phyloP scores from a whole-genome alignment of 441 rosid species.

The Brassica hybrid region DNA sequence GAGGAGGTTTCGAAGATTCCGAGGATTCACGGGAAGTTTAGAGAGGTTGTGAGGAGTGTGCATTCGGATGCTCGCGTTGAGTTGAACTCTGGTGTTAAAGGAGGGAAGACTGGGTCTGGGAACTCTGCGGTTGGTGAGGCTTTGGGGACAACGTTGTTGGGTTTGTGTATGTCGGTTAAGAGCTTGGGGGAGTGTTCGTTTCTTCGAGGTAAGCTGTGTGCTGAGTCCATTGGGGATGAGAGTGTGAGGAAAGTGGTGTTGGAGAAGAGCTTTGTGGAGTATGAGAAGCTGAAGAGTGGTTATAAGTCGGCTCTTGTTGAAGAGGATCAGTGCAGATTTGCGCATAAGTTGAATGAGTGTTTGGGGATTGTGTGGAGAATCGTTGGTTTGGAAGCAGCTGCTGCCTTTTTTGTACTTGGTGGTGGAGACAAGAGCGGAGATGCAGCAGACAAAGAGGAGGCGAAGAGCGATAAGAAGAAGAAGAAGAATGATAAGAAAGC shows the following conservation, averaged over 20 bases:
- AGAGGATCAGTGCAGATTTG: slow-evolving; percentile 54
- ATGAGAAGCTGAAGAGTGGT: slow-evolving; percentile 45
- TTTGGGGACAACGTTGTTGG: slow-evolving; percentile 41
- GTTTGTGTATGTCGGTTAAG: slow-evolving; percentile 51
- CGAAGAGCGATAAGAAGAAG: slow-evolving; percentile 54
- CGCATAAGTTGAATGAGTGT: slow-evolving; percentile 53
- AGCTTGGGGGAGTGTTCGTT: slow-evolving; percentile 63
- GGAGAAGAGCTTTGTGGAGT: slow-evolving; percentile 37
- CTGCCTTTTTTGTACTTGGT: slow-evolving; percentile 65
- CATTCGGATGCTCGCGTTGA: too few species aligned
- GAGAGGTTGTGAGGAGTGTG: too few species aligned
- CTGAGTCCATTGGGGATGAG: slow-evolving; percentile 47
- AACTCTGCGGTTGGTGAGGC: slow-evolving; percentile 35
- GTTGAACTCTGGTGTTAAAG: slow-evolving; percentile 57
- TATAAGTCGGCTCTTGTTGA: slow-evolving; percentile 45
- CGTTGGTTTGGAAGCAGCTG: slow-evolving; percentile 77
- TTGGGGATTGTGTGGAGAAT: slow-evolving; percentile 62
- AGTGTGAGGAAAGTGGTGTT: slow-evolving; percentile 47
- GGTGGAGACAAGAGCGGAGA: slow-evolving; percentile 55
- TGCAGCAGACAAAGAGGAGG: slow-evolving; percentile 41
- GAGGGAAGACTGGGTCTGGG: slow-evolving; percentile 46
- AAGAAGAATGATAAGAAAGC: slow-evolving; percentile 74
- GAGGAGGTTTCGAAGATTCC: slow-evolving; percentile 57
- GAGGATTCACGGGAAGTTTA: slow-evolving; percentile 50
- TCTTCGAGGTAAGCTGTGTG: slow-evolving; percentile 49